Base-by-base conservation (phyloP, 2,329 filamentous ascomycete genomes). In the Neofusicoccum cordaticola region DNA sequence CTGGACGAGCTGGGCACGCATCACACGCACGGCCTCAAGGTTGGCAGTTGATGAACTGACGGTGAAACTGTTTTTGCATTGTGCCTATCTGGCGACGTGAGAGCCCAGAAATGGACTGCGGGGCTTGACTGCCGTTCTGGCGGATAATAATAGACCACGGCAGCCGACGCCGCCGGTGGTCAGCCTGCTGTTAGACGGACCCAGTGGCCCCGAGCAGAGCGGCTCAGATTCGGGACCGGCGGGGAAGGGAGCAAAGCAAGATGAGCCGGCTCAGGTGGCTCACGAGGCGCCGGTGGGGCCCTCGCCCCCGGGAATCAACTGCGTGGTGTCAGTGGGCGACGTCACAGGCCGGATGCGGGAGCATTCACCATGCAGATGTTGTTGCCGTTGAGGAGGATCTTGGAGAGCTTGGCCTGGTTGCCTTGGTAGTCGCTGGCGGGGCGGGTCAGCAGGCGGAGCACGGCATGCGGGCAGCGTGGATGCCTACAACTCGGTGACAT, bases 331-430 rank as follows among this genome's bases (percentile, higher is more conserved):
- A 61, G 53, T 41, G 4, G 8, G 11, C 22, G 39, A 17, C 5
- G 34, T 35, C 39, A 15, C 1, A 31, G 22, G 52, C 35, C 34
- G 22, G 17, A n/a, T 15, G 15, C 9, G 13, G 34, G 42, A 13
- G 31, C 31, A 35, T 64, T 7, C 85, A 97, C 95, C 95, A 99
- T 99, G 90, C 94, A 98, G 69, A 99, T 92, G 74, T 98, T 98
- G 82, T 99, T 99, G 65, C 95, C 95, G 74, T 99, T 99, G 44
- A 99, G 82, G 47, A 99, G 81, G 67, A 99, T 97, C 84, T 98
- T 98, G 60, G 93, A 86, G 45, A 99, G 86, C 78, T 96, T 96
- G 51, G 88, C 91, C 78, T 94, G 90, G 71, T 90, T 88, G 67
- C 94, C 94, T 4, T 89, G 89, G 80, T 96, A 96, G 80, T 99